phyloP scores from a whole-genome alignment of 2,329 filamentous ascomycete genomes.

The Botrytis squamosa region DNA sequence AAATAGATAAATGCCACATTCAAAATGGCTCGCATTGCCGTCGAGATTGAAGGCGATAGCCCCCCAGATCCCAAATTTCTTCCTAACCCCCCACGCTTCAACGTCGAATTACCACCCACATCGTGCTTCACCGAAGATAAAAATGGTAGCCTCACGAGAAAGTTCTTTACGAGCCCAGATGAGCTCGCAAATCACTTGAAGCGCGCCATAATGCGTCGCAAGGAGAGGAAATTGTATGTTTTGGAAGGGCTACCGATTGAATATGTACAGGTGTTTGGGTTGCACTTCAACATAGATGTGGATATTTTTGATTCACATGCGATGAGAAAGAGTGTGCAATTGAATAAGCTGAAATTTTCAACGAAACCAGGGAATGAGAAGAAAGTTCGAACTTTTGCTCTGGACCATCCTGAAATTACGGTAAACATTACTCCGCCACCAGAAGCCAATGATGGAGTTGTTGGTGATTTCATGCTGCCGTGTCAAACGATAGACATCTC shows the following conservation, averaged over 20 bases:
- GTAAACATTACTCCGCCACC: not conserved
- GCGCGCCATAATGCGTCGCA: not conserved
- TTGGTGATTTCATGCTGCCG: conserved; percentile 7
- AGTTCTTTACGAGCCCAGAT: not conserved
- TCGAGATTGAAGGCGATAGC: not conserved
- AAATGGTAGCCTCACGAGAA: not conserved
- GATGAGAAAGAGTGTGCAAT: conserved; percentile 3
- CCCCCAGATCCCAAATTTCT: not conserved
- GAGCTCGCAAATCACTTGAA: conserved; percentile 8
- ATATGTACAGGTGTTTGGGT: not conserved
- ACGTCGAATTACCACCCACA: not conserved
- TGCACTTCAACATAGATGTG: conserved; percentile 6
- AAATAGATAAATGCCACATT: not conserved
- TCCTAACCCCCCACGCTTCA: not conserved
- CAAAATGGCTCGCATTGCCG: not conserved
- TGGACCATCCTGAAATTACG: conserved; percentile 3
- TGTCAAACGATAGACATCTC: not conserved
- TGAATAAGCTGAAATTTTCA: not conserved
- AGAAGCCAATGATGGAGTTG: not conserved
- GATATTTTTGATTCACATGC: conserved; percentile 12
- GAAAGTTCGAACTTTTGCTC: not conserved
- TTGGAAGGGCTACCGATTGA: conserved; percentile 8
- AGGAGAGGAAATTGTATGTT: not conserved
- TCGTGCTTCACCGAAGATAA: not conserved
- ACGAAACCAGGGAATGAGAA: not conserved